Conservation (phyloP, 2,329 filamentous ascomycete species). For the Cladobotryum mycophilum region DNA sequence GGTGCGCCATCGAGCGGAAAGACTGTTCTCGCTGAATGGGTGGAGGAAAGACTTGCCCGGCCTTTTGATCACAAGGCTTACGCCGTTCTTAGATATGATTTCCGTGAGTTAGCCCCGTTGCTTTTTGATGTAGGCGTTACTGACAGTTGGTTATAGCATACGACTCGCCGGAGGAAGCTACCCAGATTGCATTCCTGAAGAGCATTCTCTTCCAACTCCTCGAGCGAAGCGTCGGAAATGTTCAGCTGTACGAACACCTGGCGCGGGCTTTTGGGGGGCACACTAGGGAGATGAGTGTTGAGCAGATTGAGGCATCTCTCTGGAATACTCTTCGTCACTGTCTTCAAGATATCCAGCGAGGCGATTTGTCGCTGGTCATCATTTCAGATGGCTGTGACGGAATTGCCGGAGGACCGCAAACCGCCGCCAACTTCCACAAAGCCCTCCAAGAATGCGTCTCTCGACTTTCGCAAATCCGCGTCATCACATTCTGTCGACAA, state of each 20-base stretch:
- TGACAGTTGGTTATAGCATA: slow-evolving; percentile 8
- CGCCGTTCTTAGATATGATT: slow-evolving; percentile 30
- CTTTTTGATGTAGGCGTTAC: too few relatives aligned
- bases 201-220: slow-evolving; percentile 32
- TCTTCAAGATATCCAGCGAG: slow-evolving; percentile 24
- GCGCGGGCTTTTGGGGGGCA: slow-evolving; percentile 21
- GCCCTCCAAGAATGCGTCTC: slow-evolving; percentile 24
- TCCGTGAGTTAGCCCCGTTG: slow-evolving; percentile 23
- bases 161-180: slow-evolving; percentile 26
- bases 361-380: slow-evolving; percentile 24
- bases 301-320: slow-evolving; percentile 24
- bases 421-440: slow-evolving; percentile 23
- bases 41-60: slow-evolving; percentile 33
- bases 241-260: slow-evolving; percentile 27
- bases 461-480: slow-evolving; percentile 22
- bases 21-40: slow-evolving; percentile 34
- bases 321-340: slow-evolving; percentile 30
- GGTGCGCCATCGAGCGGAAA: slow-evolving; percentile 30
- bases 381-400: slow-evolving; percentile 34
- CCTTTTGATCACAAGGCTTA: slow-evolving; percentile 30
- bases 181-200: slow-evolving; percentile 28
- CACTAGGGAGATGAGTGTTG: slow-evolving; percentile 15
- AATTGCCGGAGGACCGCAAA: slow-evolving; percentile 20
- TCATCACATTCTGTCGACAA: slow-evolving; percentile 31
- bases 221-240: slow-evolving; percentile 32